Evolutionary conservation across 805 yeast species (phyloP), one percentile per base, ranked within the genome.

Genomic region (baker's yeast (Saccharomyces cerevisiae)): DNA sequence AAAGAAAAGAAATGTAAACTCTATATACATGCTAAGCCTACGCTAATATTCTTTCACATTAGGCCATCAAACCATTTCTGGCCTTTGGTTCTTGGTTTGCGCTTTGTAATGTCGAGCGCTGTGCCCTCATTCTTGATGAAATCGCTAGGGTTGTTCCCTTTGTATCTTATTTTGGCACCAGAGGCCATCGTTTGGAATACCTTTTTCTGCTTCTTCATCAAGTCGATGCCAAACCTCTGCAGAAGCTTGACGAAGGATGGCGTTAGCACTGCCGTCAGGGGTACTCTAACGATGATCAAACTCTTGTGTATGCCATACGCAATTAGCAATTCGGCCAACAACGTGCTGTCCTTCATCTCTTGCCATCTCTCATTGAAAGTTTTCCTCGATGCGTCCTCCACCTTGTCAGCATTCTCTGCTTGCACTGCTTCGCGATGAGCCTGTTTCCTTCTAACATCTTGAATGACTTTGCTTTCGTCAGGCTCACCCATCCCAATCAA

Each of bases 291-390:
- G 56, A 92, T 81, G 26, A 92, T 79, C 58, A 94, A 76, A 4
- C 91, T 81, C 73, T 94, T 94, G 74, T 94, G 98, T 48, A 94
- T 74, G 2, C 96, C 96, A 68, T 94, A 94, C 0, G 98, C 98
- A 51, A 94, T 79, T 11, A 87, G 83, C 61, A 89, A 82, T 70
- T 92, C 97, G 0, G 97, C 86, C 77, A 88, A 67, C 65, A 89
- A 67, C 53, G 84, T 76, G 6, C 69, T 63, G 29, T 67, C 64
- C 51, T 64, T 68, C 46, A 65, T 47, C 17, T 55, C 51, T 48
- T 59, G 59, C 73, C 73, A 68, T 62, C 55, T 60, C 8, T 51
- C 55, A 13, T 55, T 55, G 29, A 56, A 52, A 14, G 47, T 50
- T 46, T 63, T 54, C 31, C 60, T 32, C 28, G 53, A 49, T 22